Evolutionary conservation across 164 flowering plant species (phyloP), one percentile per base, ranked within the genome.

Genomic region (Berberis thunbergii): DNA sequence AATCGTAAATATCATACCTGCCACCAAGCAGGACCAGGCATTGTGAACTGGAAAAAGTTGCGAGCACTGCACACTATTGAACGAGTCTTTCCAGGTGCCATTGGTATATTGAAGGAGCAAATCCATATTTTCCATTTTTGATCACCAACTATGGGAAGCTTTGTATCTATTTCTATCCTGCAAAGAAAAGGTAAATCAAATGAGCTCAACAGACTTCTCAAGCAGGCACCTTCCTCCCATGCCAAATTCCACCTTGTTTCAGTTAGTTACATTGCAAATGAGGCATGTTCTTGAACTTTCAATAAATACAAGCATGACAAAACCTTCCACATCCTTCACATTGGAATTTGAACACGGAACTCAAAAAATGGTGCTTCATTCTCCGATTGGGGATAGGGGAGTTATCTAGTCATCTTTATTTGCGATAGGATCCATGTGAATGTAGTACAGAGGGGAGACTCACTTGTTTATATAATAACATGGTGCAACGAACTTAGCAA

Each of bases 1-100:
- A 57, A 53, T 46, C 12, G 13, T 9, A 10, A 45, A 60, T 44
- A 54, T 11, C 67, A 75, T 73, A 90, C 97, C 89, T 90, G 98
- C 98, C 98, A 94, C 98, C 97, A 94, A 12, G 91, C 82, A 68
- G 87, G 81, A 6, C 97, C 98, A n/a, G 98, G 98, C 83, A 94
- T 79, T 13, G 89, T 76, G 71, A 90, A 73, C 72, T 81, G 97
- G 74, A 94, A 94, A 74, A 94, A 94, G 78, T 94, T 94, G 45
- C 98, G 83, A 63, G 98, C 98, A 77, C 98, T 94, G 56, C 98
- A 94, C 67, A 94, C 98, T 69, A 94, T 94, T n/a, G 98, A 94
- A 56, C 98, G 97, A 7, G 98, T 90, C 81, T 94, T 94, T 67
- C 98, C 98, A 38, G 97, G 95, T 59, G 95, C 95, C 98, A 94